A percentile compares a stretch with the other conserved stretches of the same genome.
Conservation (phyloP, 306 rosid genomes). For the Comarum palustre region DNA sequence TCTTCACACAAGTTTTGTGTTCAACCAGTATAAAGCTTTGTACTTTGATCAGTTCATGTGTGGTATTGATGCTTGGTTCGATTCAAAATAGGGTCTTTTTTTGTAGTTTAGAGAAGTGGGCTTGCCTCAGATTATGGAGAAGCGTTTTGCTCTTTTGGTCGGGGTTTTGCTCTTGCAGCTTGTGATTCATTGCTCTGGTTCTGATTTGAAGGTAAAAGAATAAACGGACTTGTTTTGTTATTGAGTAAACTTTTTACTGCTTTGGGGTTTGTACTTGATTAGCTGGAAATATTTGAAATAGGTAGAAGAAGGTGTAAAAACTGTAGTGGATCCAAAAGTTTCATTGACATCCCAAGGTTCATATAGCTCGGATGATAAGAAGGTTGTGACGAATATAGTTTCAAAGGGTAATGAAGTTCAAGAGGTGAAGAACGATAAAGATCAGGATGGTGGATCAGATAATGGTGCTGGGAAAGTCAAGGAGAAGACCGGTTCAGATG, state of each 20-base stretch:
- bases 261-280: conserved; percentile 8
- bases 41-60: background rate
- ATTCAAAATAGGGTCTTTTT: conserved; percentile 22
- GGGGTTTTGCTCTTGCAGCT: conserved; percentile 31
- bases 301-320: conserved; percentile 29
- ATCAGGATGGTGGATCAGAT: conserved; percentile 22
- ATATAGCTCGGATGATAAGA: conserved; percentile 14
- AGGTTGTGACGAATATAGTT: conserved; percentile 1
- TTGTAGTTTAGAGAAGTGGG: conserved; percentile 25
- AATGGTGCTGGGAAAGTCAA: conserved; percentile 3
- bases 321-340: conserved; percentile 14
- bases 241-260: background rate
- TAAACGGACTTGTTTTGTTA: background rate
- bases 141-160: conserved; percentile 30
- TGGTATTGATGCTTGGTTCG: conserved; percentile 10
- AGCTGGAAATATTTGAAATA: conserved; percentile 19
- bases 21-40: background rate
- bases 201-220: conserved; percentile 37
- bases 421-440: conserved; percentile 16
- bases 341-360: background rate
- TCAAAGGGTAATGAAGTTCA: conserved; percentile 10
- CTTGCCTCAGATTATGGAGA: conserved; percentile 35
- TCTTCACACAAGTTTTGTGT: background rate
- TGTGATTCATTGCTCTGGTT: conserved; percentile 25
- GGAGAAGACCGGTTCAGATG: conserved; percentile 23